phyloP scores from a whole-genome alignment of 306 rosid species.

The Castanopsis chinensis region DNA sequence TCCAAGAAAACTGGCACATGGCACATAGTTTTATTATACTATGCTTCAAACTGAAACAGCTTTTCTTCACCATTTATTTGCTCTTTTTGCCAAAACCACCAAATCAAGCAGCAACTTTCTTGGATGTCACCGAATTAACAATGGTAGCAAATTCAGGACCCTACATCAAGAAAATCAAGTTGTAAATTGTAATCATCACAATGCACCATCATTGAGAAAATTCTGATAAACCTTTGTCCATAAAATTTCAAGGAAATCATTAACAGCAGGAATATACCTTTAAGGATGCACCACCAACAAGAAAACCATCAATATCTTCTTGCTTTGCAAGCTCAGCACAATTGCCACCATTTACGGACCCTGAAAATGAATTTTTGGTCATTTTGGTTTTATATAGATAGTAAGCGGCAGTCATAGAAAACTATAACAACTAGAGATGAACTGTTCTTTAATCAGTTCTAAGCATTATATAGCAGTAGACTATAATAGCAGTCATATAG shows the following conservation, averaged over 20 bases:
- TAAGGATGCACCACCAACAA: slow-evolving; percentile 96
- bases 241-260: slow-evolving; percentile 7
- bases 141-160: slow-evolving; percentile 95
- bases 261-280: slow-evolving; percentile 50
- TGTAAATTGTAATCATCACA: slow-evolving; percentile 3
- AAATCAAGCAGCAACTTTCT: slow-evolving; percentile 86
- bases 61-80: slow-evolving; percentile 17
- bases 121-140: slow-evolving; percentile 80
- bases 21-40: slow-evolving; percentile 21
- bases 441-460: too few relatives aligned
- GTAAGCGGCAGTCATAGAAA: not conserved
- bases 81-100: slow-evolving; percentile 31
- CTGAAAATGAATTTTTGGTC: slow-evolving; percentile 32
- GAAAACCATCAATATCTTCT: slow-evolving; percentile 98
- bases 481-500: not conserved
- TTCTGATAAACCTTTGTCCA: not conserved
- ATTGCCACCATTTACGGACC: slow-evolving; percentile 95
- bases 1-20: slow-evolving; percentile 10
- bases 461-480: too few relatives aligned
- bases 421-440: not conserved
- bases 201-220: not conserved
- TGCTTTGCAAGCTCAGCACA: slow-evolving; percentile 87
- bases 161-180: slow-evolving; percentile 37
- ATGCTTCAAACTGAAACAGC: slow-evolving; percentile 22
- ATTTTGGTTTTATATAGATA: not conserved